These are phyloP conservation scores for Tetrahymena borealis DNA, from an alignment of 73 alveolate species.

Conservation along the genomic window DNA sequence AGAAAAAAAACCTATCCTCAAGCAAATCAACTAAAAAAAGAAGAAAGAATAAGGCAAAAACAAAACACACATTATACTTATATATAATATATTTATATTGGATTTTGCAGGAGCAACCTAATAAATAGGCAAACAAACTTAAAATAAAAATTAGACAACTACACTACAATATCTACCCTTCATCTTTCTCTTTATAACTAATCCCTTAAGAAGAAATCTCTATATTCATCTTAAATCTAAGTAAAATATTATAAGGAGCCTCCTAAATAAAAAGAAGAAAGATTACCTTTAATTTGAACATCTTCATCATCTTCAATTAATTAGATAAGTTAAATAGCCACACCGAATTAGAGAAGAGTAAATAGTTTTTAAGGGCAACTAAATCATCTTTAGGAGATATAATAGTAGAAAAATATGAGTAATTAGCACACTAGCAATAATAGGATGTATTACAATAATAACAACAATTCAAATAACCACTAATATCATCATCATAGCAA, in stretches of 20 bases:
- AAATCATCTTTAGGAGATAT: neutral
- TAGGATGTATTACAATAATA: neutral
- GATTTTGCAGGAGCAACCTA: too few species aligned
- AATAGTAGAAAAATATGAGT: neutral
- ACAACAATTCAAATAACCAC: neutral
- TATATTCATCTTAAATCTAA: too few species aligned
- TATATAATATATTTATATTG: neutral
- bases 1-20: neutral
- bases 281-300: too few species aligned
- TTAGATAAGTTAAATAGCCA: too few species aligned
- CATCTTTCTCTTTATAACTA: too few species aligned
- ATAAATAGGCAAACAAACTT: too few species aligned
- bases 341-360: neutral
- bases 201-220: too few species aligned
- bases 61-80: neutral
- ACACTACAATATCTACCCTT: too few species aligned
- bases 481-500: neutral
- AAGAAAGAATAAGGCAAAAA: neutral
- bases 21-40: neutral
- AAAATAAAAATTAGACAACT: too few species aligned
- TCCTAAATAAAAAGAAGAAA: too few species aligned
- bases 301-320: too few species aligned
- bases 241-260: too few species aligned
- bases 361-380: neutral
- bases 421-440: neutral